Evolutionary conservation across 805 yeast species (phyloP).

Genomic region (Wickerhamiella musiphila): DNA sequence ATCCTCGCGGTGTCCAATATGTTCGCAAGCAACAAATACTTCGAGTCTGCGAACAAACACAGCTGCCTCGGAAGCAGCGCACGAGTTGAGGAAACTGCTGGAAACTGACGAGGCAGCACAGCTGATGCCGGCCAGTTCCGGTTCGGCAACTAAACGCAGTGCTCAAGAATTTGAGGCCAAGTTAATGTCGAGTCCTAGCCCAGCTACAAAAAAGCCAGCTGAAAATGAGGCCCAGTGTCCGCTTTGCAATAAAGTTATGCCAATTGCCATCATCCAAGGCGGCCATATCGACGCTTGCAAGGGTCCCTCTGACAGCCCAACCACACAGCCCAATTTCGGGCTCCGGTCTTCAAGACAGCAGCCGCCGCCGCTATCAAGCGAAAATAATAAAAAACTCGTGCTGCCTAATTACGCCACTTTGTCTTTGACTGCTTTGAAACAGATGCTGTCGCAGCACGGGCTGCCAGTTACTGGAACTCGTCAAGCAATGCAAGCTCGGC

Average conservation of each 20-base stretch:
- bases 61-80: constrained; percentile 52
- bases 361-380: constrained; percentile 26
- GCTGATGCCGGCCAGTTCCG: no score
- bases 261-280: constrained; percentile 36
- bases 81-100: constrained; percentile 26
- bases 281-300: constrained; percentile 50
- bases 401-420: constrained; percentile 48
- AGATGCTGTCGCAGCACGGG: constrained; percentile 35
- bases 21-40: constrained; percentile 53
- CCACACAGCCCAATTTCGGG: constrained; percentile 11
- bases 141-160: no score
- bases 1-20: constrained; percentile 57
- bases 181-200: no score
- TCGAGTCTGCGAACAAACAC: constrained; percentile 50
- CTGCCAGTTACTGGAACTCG: constrained; percentile 49
- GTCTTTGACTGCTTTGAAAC: constrained; percentile 41
- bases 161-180: no score
- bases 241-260: constrained; percentile 39
- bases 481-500: constrained; percentile 46
- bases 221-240: constrained; percentile 41
- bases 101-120: no score
- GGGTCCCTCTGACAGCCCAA: constrained; percentile 2
- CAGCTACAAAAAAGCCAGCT: neutral
- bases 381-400: constrained; percentile 6
- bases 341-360: constrained; percentile 22